Evolutionary conservation across 768 basidiomycete species (phyloP).

Genomic region (Tephrocybe sp.): DNA sequence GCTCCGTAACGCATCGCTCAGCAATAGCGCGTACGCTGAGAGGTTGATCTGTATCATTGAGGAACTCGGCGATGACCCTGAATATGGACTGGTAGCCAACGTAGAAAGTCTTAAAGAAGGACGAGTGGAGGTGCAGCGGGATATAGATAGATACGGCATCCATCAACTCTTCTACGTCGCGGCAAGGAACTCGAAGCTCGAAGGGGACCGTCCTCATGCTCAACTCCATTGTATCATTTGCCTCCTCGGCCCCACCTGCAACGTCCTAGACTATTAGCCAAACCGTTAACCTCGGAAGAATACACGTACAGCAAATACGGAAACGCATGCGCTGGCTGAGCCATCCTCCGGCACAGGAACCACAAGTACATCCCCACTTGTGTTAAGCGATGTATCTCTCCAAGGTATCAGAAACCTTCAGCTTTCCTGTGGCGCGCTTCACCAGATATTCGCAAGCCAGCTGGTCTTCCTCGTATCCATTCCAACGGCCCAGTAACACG

Average conservation of each 20-base stretch:
- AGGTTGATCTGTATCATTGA: slow-evolving; percentile 7
- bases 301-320: slow-evolving; percentile 8
- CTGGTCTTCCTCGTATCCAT: slow-evolving; percentile 3
- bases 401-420: background rate
- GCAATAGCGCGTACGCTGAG: slow-evolving; percentile 2
- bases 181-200: background rate
- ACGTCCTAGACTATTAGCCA: background rate
- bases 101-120: slow-evolving; percentile 23
- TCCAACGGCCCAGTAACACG: background rate
- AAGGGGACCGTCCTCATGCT: slow-evolving; percentile 7
- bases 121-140: slow-evolving; percentile 9
- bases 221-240: slow-evolving; percentile 13
- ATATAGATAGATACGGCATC: slow-evolving; percentile 5
- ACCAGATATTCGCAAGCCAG: slow-evolving; percentile 6
- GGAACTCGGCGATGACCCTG: slow-evolving; percentile 16
- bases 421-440: slow-evolving; percentile 5
- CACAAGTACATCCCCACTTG: slow-evolving; percentile 25
- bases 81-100: slow-evolving; percentile 27
- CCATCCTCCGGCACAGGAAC: slow-evolving; percentile 21
- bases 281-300: background rate
- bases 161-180: background rate
- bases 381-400: slow-evolving; percentile 17
- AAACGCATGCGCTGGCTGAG: slow-evolving; percentile 21
- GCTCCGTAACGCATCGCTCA: background rate
- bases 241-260: slow-evolving; percentile 8